Conservation (phyloP, 352 stramenopile species). For the Phytophthora melonis region DNA sequence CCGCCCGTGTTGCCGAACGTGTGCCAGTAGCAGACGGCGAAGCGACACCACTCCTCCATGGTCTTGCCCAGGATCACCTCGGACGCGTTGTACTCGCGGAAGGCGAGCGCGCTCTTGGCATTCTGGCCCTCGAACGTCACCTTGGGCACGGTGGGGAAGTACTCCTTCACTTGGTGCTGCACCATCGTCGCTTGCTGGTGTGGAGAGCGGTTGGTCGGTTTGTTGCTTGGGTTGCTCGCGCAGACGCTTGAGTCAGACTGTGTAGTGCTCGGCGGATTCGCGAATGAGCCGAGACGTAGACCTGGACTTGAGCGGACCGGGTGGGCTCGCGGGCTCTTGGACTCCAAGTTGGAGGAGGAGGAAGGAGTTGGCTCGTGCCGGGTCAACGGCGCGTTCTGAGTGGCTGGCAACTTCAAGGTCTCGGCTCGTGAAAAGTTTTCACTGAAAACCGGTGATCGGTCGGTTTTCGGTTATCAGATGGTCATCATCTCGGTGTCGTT, state of each 20-base stretch:
- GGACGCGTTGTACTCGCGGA: conserved; percentile 82
- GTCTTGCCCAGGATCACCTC: conserved; percentile 81
- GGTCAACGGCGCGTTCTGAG: neutral
- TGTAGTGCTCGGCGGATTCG: conserved; percentile 15
- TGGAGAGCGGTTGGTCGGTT: neutral
- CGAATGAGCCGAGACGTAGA: conserved; percentile 22
- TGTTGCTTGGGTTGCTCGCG: neutral
- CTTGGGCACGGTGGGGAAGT: conserved; percentile 67
- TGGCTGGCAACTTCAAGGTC: conserved; percentile 29
- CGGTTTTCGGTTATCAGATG: conserved; percentile 14
- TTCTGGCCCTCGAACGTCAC: conserved; percentile 68
- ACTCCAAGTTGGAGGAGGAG: too few relatives aligned
- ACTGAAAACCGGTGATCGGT: neutral
- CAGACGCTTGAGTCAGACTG: conserved; percentile 21
- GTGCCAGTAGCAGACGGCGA: conserved; percentile 75
- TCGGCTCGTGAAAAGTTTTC: neutral
- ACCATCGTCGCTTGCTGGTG: conserved; percentile 18
- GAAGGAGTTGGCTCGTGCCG: too few relatives aligned
- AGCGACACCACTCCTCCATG: conserved; percentile 77
- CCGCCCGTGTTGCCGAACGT: conserved; percentile 48
- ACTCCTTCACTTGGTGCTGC: conserved; percentile 49
- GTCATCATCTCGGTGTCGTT: conserved; percentile 30
- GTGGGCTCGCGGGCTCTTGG: too few relatives aligned
- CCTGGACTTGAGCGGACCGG: neutral
- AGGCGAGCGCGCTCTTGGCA: conserved; percentile 63